Evolutionary conservation across 805 yeast genomes (phyloP).

Genomic region (Nakazawaea molendinolei): DNA sequence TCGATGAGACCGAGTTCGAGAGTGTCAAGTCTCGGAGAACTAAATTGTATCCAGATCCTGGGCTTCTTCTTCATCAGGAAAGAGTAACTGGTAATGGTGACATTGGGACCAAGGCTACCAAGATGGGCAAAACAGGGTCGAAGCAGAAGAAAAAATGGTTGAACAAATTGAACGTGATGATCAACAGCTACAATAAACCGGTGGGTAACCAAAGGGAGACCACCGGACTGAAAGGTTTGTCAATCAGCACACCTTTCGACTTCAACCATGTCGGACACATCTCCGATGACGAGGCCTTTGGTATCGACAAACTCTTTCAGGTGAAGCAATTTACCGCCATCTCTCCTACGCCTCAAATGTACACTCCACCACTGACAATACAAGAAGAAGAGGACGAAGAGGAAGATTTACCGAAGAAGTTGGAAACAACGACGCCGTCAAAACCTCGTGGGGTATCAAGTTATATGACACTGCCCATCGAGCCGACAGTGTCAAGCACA

Average conservation of each 20-base stretch:
- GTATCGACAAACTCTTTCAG: constrained; percentile 23
- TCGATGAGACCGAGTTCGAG: constrained; percentile 10
- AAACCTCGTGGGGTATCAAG: constrained; percentile 6
- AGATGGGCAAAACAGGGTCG: too few species aligned
- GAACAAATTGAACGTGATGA: constrained; percentile 2
- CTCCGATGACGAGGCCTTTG: constrained; percentile 22
- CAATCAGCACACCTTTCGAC: constrained; percentile 26
- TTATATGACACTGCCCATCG: constrained; percentile 10
- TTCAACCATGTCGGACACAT: constrained; percentile 28
- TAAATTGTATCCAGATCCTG: too few species aligned
- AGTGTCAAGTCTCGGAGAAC: too few species aligned
- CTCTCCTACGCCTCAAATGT: too few species aligned
- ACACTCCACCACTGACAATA: too few species aligned
- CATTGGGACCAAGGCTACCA: too few species aligned
- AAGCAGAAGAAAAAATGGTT: constrained; percentile 8
- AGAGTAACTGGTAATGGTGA: not conserved
- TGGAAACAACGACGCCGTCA: constrained; percentile 4
- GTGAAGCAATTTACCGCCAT: too few species aligned
- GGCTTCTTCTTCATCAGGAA: too few species aligned
- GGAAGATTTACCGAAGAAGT: constrained; percentile 2
- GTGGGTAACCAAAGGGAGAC: not conserved
- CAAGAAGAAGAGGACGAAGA: constrained; percentile 1
- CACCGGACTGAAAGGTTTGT: not conserved
- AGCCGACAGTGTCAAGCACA: not conserved
- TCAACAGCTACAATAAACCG: constrained; percentile 7